Conservation (phyloP, 2,329 filamentous ascomycete genomes). For the Exophiala bonariae region DNA sequence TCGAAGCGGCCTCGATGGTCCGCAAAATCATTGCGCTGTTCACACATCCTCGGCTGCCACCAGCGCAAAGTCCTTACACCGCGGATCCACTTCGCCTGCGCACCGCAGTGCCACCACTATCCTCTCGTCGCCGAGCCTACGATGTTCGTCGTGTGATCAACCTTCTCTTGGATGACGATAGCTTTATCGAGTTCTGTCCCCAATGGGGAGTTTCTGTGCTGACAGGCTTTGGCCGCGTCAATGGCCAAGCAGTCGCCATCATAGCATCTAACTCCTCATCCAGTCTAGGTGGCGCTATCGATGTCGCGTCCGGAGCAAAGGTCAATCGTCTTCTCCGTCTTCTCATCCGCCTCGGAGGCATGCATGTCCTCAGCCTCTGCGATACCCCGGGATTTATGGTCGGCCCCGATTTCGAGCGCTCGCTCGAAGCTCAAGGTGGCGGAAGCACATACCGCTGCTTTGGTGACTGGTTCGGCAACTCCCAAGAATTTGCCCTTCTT, state of each 20-base stretch:
- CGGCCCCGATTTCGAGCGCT: slow-evolving; percentile 21
- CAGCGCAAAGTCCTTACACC: slow-evolving; percentile 19
- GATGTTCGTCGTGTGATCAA: slow-evolving; percentile 22
- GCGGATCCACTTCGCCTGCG: slow-evolving; percentile 22
- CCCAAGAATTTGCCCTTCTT: slow-evolving; percentile 18
- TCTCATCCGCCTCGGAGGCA: slow-evolving; percentile 21
- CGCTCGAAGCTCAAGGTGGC: slow-evolving; percentile 20
- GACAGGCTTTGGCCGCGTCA: slow-evolving; percentile 22
- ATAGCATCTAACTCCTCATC: slow-evolving; percentile 22
- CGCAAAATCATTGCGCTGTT: slow-evolving; percentile 23
- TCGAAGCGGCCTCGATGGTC: slow-evolving; percentile 22
- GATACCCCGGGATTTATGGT: slow-evolving; percentile 24
- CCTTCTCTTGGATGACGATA: slow-evolving; percentile 20
- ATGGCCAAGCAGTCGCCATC: slow-evolving; percentile 20
- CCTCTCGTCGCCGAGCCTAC: slow-evolving; percentile 20
- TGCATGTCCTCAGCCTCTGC: slow-evolving; percentile 24
- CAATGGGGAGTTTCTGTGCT: slow-evolving; percentile 23
- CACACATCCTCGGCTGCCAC: slow-evolving; percentile 20
- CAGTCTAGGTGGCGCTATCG: slow-evolving; percentile 19
- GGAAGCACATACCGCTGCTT: slow-evolving; percentile 24
- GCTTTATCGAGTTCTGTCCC: slow-evolving; percentile 23
- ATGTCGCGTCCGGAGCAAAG: slow-evolving; percentile 20
- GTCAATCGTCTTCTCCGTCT: slow-evolving; percentile 22
- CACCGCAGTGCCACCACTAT: slow-evolving; percentile 21
- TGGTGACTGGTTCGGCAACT: slow-evolving; percentile 23